Evolutionary conservation across 371 early-diverging fungal genomes (phyloP), one percentile per base, ranked within the genome.

Genomic region (Mortierella sp.): DNA sequence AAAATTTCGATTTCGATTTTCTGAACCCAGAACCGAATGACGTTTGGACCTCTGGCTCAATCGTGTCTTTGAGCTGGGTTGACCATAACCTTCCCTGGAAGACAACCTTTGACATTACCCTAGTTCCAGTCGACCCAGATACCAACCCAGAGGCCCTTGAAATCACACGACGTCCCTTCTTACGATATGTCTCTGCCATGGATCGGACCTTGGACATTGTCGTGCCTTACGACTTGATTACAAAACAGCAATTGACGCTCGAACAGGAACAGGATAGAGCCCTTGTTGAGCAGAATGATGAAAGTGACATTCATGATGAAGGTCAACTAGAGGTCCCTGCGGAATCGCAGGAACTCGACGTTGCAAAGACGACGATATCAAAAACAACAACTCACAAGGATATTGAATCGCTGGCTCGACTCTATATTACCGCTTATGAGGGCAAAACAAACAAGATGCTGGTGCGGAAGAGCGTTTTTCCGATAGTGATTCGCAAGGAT

Each of bases 401-500:
- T 55, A 59, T 70, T n/a, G 59, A 49, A 43, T 66, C 73, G 47
- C 62, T 30, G 60, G 72, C 63, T 12, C 72, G 75, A 37, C 49
- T 80, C 10, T 52, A 59, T 43, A 52, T 80, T 24, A 75, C 81
- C 0, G 81, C 66, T 11, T 80, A 80, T 55, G 72, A 66, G 16
- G 81, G 72, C 57, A 68, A 39, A 61, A 71, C 81, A 24, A 80
- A 72, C 51, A 75, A 66, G 49, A 32, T 75, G n/a, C 32, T 80
- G 57, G 70, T 55, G 0, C 61, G 59, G 37, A 62, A 54, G 37
- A 72, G 69, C 24, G 61, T 80, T 14, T 80, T 72, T 43, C 81
- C 81, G 10, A 39, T 75, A 9, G 4, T 64, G 12, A 66, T 80
- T 11, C 54, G 43, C 24, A 70, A 64, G 54, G 71, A 78, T 30